A percentile compares a stretch with the other conserved stretches of the same genome.
These are phyloP conservation scores for Zelopaecilomyces penicillatus DNA, from an alignment of 2,329 filamentous ascomycete species.

Conservation along the genomic window DNA sequence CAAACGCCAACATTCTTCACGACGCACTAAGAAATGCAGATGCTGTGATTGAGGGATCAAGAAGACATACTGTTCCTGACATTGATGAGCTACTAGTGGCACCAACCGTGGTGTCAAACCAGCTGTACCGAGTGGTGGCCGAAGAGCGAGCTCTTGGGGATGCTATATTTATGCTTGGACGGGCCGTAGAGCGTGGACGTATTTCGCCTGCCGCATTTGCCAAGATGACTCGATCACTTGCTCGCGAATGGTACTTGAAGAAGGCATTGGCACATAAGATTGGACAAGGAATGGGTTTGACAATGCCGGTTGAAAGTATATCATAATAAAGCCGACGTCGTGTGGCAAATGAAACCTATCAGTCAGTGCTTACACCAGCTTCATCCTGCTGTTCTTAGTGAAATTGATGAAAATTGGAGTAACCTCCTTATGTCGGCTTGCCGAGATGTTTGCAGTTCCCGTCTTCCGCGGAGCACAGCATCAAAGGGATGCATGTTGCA, in stretches of 20 bases:
- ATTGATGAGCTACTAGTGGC: slow-evolving; percentile 92
- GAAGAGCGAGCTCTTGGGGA: slow-evolving; percentile 84
- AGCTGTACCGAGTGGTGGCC: slow-evolving; percentile 80
- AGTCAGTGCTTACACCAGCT: too few species aligned
- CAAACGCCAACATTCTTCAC: slow-evolving; percentile 71
- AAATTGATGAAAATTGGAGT: too few species aligned
- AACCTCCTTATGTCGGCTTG: too few species aligned
- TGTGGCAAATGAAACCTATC: too few species aligned
- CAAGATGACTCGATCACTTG: slow-evolving; percentile 65
- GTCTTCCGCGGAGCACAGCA: too few species aligned
- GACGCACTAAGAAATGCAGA: slow-evolving; percentile 74
- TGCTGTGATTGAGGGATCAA: slow-evolving; percentile 63
- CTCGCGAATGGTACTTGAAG: slow-evolving; percentile 75
- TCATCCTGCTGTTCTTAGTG: too few species aligned
- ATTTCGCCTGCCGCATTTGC: slow-evolving; percentile 67
- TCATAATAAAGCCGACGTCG: too few species aligned
- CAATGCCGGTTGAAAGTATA: background rate
- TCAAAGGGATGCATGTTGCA: too few species aligned
- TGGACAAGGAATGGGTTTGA: slow-evolving; percentile 63
- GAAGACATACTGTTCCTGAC: slow-evolving; percentile 58
- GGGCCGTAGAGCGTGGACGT: slow-evolving; percentile 64
- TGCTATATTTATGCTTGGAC: slow-evolving; percentile 72
- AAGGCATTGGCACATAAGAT: slow-evolving; percentile 76
- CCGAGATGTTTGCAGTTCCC: too few species aligned
- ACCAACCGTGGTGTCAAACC: slow-evolving; percentile 84